Percentiles rank a stretch among this genome's conserved stretches.
phyloP scores from a whole-genome alignment of 2,329 filamentous ascomycete genomes.

The Zymoseptoria tritici region DNA sequence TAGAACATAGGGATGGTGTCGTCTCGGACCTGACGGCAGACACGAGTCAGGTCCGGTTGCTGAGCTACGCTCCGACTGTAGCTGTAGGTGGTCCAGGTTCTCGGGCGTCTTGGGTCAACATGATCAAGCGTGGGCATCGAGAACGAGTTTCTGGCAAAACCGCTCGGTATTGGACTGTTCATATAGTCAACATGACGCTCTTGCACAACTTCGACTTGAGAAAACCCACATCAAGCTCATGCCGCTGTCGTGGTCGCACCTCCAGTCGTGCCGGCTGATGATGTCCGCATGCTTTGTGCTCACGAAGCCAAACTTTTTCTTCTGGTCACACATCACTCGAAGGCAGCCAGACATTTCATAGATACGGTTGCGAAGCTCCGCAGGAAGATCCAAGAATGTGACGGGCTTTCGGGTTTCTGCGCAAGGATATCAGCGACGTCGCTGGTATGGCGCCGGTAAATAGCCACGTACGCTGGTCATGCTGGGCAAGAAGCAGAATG shows the following conservation, averaged over 20 bases:
- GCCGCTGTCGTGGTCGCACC: background rate
- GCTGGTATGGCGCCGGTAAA: background rate
- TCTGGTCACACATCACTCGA: background rate
- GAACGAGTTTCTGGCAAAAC: too few species aligned
- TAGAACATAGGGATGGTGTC: constrained; percentile 12
- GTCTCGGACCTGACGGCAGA: constrained; percentile 6
- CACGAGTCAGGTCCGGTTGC: constrained; percentile 8
- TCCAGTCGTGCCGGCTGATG: background rate
- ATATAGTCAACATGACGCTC: background rate
- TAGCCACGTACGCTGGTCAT: background rate
- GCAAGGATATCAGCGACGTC: background rate
- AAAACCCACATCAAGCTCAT: background rate
- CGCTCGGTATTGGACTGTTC: background rate
- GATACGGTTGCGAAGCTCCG: constrained; percentile 12
- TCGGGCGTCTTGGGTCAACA: too few species aligned
- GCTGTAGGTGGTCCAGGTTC: too few species aligned
- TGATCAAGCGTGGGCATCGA: too few species aligned
- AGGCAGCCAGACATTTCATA: constrained; percentile 11
- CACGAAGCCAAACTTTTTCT: background rate
- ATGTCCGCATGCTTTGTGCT: background rate
- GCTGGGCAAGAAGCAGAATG: background rate
- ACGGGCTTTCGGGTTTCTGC: background rate
- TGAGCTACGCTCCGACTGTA: constrained; percentile 1
- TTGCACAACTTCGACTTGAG: background rate
- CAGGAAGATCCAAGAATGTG: constrained; percentile 10